A percentile compares a stretch with the other conserved stretches of the same genome.
These are phyloP conservation scores for Phlebopus sp. DNA, from an alignment of 1,284 basidiomycete genomes.

Conservation along the genomic window DNA sequence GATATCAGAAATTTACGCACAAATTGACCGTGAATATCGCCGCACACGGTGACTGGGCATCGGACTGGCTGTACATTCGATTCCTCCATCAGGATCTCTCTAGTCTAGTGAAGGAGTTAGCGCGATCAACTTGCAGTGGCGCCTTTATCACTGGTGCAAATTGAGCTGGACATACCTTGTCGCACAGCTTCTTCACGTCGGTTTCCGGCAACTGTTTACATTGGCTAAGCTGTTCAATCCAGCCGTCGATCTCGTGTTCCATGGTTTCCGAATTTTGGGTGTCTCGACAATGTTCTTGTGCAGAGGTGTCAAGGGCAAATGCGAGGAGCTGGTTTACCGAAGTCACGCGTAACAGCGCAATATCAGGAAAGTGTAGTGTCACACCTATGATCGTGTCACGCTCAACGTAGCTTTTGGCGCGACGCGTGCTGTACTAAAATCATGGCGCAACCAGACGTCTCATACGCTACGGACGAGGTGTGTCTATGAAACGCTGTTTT, in stretches of 20 bases:
- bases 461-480: slow-evolving; percentile 92
- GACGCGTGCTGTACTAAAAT: slow-evolving; percentile 11
- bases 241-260: slow-evolving; percentile 86
- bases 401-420: slow-evolving; percentile 4
- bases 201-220: slow-evolving; percentile 97
- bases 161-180: slow-evolving; percentile 76
- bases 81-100: slow-evolving; percentile 97
- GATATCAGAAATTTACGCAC: slow-evolving; percentile 56
- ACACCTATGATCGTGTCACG: slow-evolving; percentile 19
- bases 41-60: slow-evolving; percentile 96
- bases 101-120: slow-evolving; percentile 57
- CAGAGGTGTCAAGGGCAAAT: slow-evolving; percentile 9
- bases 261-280: slow-evolving; percentile 36
- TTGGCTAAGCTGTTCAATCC: slow-evolving; percentile 96
- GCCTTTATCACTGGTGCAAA: slow-evolving; percentile 10
- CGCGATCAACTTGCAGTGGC: slow-evolving; percentile 17
- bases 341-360: slow-evolving; percentile 28
- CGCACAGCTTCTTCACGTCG: slow-evolving; percentile 97
- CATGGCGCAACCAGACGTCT: slow-evolving; percentile 50
- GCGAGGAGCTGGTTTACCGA: slow-evolving; percentile 5
- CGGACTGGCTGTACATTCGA: slow-evolving; percentile 97
- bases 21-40: slow-evolving; percentile 99
- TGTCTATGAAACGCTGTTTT: slow-evolving; percentile 7
- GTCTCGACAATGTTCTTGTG: slow-evolving; percentile 8
- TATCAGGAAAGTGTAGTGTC: slow-evolving; percentile 21